A percentile compares a stretch with the other conserved stretches of the same genome.
phyloP scores from a whole-genome alignment of 805 yeast species.

The Teunomyces barrocoloradensis region DNA sequence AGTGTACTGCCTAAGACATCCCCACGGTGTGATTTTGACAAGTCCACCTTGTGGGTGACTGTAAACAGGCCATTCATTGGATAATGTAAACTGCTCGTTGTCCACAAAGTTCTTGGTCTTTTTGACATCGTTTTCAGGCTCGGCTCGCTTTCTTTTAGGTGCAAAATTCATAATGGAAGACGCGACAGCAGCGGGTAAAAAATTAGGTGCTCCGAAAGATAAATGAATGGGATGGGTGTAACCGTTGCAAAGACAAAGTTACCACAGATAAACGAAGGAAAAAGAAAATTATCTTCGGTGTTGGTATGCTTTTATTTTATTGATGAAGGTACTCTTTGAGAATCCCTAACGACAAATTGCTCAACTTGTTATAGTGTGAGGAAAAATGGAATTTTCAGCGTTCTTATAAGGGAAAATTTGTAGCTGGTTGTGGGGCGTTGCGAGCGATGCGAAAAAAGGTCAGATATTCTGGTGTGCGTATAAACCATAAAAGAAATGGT shows the following conservation, averaged over 20 bases:
- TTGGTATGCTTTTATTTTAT: neutral
- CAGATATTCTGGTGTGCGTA: neutral
- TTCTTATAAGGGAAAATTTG: conserved; percentile 2
- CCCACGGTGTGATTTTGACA: conserved; percentile 62
- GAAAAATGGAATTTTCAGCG: neutral
- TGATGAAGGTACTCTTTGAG: neutral
- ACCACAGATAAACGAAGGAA: conserved; percentile 1
- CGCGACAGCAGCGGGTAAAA: neutral
- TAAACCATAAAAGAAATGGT: neutral
- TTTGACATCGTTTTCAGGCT: conserved; percentile 18
- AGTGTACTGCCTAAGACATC: conserved; percentile 50
- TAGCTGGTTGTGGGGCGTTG: conserved; percentile 1
- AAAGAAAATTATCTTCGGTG: neutral
- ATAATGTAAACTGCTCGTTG: conserved; percentile 12
- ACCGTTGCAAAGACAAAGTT: neutral
- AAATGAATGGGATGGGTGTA: neutral
- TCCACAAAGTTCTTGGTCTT: conserved; percentile 18
- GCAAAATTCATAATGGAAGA: conserved; percentile 7
- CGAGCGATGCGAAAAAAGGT: conserved; percentile 1
- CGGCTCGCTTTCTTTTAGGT: conserved; percentile 23
- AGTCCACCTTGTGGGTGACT: conserved; percentile 63
- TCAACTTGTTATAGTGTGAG: conserved; percentile 1
- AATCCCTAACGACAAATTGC: neutral
- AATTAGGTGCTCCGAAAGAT: neutral
- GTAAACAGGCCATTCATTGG: conserved; percentile 53